Conservation (phyloP, 148 eudicot genomes). For the Selenicereus undatus region DNA sequence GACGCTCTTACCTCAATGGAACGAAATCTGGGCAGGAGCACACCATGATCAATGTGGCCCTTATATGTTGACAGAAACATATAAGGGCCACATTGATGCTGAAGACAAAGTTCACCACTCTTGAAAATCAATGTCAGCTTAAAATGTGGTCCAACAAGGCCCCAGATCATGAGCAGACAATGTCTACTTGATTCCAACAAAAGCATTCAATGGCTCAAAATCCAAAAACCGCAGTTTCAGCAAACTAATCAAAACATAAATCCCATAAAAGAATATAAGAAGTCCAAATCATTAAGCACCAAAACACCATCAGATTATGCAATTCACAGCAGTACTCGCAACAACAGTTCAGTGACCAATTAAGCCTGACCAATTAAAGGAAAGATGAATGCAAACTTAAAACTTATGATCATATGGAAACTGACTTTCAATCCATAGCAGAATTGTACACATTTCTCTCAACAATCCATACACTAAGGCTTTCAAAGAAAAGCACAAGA, state of each 20-base stretch:
- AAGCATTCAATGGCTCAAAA: not conserved
- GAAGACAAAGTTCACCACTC: slow-evolving; percentile 12
- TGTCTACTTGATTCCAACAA: not conserved
- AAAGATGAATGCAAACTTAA: no score
- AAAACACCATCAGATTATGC: no score
- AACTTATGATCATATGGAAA: no score
- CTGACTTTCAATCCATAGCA: no score
- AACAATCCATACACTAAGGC: no score
- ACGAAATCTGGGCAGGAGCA: slow-evolving; percentile 40
- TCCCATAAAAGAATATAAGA: not conserved
- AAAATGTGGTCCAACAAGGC: slow-evolving; percentile 4
- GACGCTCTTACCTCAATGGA: slow-evolving; percentile 50
- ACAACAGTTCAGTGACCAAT: no score
- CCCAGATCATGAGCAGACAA: not conserved
- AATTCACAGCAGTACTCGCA: no score
- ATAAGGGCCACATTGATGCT: slow-evolving; percentile 63
- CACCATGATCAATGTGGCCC: slow-evolving; percentile 21
- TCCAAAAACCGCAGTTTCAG: slow-evolving; percentile 16
- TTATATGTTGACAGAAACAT: slow-evolving; percentile 39
- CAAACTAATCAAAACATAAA: not conserved
- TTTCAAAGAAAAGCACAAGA: no score
- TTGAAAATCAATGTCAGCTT: slow-evolving; percentile 13
- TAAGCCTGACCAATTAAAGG: no score
- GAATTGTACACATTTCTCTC: no score
- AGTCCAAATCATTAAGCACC: no score